Evolutionary conservation across 2,329 filamentous ascomycete genomes (phyloP).

Genomic region (Thielaviopsis punctulata): DNA sequence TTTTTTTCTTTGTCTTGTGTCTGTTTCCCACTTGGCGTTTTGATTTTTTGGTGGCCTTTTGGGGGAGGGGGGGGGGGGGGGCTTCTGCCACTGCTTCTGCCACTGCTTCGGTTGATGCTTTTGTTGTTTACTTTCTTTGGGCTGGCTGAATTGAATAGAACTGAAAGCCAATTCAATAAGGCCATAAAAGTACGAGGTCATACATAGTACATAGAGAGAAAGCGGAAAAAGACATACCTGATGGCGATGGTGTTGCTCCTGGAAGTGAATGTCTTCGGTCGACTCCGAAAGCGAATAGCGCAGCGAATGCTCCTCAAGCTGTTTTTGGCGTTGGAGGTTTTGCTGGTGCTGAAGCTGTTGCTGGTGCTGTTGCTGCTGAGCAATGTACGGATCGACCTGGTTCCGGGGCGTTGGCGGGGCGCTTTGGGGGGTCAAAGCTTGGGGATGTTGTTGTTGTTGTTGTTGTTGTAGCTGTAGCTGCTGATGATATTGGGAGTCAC

Average conservation of each 20-base stretch:
- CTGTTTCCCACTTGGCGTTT: neutral
- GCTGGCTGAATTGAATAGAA: neutral
- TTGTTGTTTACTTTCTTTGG: no score
- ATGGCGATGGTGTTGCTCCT: conserved; percentile 14
- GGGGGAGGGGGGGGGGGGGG: no score
- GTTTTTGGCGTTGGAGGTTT: conserved; percentile 14
- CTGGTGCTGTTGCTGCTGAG: conserved; percentile 16
- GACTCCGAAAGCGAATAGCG: conserved; percentile 9
- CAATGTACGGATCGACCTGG: neutral
- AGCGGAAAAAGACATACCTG: neutral
- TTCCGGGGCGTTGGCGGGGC: conserved; percentile 4
- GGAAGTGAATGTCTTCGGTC: neutral
- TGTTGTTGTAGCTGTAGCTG: conserved; percentile 17
- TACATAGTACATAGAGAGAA: no score
- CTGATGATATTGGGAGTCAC: conserved; percentile 14
- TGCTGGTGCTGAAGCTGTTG: conserved; percentile 15
- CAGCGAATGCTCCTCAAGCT: conserved; percentile 13
- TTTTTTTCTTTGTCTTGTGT: neutral
- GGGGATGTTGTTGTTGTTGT: conserved; percentile 17
- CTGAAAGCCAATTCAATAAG: neutral
- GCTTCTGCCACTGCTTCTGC: no score
- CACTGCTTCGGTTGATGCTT: no score
- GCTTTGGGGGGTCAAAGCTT: conserved; percentile 1
- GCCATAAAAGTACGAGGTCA: neutral
- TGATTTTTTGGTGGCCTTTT: neutral